Evolutionary conservation across 2,329 filamentous ascomycete species (phyloP).

Genomic region (Chaetomiaceae sp.): DNA sequence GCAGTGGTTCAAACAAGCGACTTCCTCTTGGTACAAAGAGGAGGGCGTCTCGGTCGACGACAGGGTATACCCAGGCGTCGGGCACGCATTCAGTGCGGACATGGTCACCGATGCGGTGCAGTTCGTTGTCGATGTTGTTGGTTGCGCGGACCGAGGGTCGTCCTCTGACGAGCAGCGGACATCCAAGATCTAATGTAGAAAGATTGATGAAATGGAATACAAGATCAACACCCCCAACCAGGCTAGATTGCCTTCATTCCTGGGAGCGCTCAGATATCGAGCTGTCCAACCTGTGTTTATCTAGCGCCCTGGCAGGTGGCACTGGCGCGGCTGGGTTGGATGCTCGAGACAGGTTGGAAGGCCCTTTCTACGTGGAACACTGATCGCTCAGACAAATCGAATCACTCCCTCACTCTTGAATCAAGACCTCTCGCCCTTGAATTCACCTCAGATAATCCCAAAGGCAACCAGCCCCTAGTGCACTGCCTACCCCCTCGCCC

Average conservation of each 20-base stretch:
- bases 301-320: no score
- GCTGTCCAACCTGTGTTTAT: no score
- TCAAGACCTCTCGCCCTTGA: no score
- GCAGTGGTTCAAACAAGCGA: slow-evolving; percentile 54
- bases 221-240: no score
- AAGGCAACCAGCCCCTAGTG: background rate
- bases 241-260: no score
- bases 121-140: slow-evolving; percentile 54
- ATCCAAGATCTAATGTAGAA: slow-evolving; percentile 29
- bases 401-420: no score
- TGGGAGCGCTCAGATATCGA: no score
- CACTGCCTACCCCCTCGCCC: slow-evolving; percentile 19
- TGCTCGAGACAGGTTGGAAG: no score
- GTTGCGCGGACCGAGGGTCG: slow-evolving; percentile 27
- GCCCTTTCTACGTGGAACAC: no score
- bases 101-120: slow-evolving; percentile 65
- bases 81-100: slow-evolving; percentile 61
- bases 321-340: no score
- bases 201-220: background rate
- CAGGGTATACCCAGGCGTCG: slow-evolving; percentile 62
- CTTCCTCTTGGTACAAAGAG: slow-evolving; percentile 49
- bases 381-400: no score
- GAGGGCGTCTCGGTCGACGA: slow-evolving; percentile 57
- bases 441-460: no score
- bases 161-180: slow-evolving; percentile 20